Percentiles rank a stretch among this genome's conserved stretches.
phyloP scores from a whole-genome alignment of 768 basidiomycete genomes.

The Hygrocybe coccinea region DNA sequence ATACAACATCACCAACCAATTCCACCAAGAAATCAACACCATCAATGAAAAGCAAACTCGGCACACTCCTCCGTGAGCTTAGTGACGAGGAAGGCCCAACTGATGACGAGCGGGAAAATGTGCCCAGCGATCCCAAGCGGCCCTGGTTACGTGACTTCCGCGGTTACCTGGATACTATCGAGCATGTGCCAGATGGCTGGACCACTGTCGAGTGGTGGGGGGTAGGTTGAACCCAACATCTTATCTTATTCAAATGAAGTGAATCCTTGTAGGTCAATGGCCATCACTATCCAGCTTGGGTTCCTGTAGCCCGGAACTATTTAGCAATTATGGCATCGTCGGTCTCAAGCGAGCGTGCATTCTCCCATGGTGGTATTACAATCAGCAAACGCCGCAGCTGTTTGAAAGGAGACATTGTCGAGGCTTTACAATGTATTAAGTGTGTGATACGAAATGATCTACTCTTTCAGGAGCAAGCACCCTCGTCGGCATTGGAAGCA shows the following conservation, averaged over 20 bases:
- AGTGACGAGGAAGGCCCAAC: too few relatives aligned
- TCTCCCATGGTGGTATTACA: slow-evolving; percentile 38
- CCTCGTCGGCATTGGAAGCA: neutral
- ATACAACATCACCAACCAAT: too few relatives aligned
- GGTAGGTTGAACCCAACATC: slow-evolving; percentile 16
- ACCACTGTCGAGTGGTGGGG: slow-evolving; percentile 32
- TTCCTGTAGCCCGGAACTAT: slow-evolving; percentile 33
- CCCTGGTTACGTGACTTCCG: slow-evolving; percentile 21
- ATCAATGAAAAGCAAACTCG: neutral
- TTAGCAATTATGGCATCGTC: slow-evolving; percentile 37
- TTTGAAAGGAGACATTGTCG: slow-evolving; percentile 33
- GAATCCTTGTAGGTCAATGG: slow-evolving; percentile 19
- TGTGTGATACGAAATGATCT: slow-evolving; percentile 21
- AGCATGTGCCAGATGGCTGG: slow-evolving; percentile 14
- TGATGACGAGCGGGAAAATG: too few relatives aligned
- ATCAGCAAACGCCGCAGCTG: slow-evolving; percentile 32
- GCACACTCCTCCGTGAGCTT: neutral
- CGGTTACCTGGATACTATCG: slow-evolving; percentile 17
- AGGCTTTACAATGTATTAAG: slow-evolving; percentile 31
- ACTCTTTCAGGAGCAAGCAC: slow-evolving; percentile 21
- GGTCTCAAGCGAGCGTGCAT: slow-evolving; percentile 38
- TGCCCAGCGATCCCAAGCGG: slow-evolving; percentile 3
- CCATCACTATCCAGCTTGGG: slow-evolving; percentile 30
- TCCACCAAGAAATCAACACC: too few relatives aligned
- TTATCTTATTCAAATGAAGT: neutral